Evolutionary conservation across 208 protist genomes (phyloP), one percentile per base, ranked within the genome.

Genomic region (Zelonia costaricensis): DNA sequence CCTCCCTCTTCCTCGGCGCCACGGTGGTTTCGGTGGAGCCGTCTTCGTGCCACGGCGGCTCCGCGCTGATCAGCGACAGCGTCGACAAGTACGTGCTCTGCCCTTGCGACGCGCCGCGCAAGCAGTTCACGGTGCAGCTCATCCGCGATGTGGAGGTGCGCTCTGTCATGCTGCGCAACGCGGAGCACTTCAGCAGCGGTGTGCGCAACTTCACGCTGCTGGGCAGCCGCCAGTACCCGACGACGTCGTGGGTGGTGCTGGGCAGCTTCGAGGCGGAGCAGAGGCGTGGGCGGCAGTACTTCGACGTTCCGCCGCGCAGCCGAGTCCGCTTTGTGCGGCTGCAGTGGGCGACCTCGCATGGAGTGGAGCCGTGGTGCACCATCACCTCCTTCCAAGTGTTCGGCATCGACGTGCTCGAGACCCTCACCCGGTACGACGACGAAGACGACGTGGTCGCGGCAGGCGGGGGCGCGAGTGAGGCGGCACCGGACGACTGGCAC

Each of bases 161-260:
- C n/a, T 30, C 54, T 15, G 54, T 62, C 18, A 42, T 62, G 57
- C 16, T 62, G 57, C 57, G 45, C 20, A 53, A 62, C 23, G 43
- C 57, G 7, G 57, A 52, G 33, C 45, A 62, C 57, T 53, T 62
- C 27, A 49, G 42, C 44, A 62, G 57, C 44, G 57, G 45, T 36
- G 57, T 62, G 30, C 57, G 57, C 57, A 62, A 52, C 44, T 62
- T 62, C 44, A 62, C 57, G 18, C 18, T 59, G 54, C 54, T 59
- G 12, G 54, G 54, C 15, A 59, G 54, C 42, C 28, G 28, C 28
- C 42, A 52, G 43, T 52, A 62, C 57, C 57, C 57, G 30, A 62
- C 43, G 13, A 8, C 57, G 31, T 38, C 44, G 28, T 62, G 45
- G 57, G 20, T 43, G n/a, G 57, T 62, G 16, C 57, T 49, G 43